phyloP scores from a whole-genome alignment of 306 rosid genomes.

The Citrullus amarus region DNA sequence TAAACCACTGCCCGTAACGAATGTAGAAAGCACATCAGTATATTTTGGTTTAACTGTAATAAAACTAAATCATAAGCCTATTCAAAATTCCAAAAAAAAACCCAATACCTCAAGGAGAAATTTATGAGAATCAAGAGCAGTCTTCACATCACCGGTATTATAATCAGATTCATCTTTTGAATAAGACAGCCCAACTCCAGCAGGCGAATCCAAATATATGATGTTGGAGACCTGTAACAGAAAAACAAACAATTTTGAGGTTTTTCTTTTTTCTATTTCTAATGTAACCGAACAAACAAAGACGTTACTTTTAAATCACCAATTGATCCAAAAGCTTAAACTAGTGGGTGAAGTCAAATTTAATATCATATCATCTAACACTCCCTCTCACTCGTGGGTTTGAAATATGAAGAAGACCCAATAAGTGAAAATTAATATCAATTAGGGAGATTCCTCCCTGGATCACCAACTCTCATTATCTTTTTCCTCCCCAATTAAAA shows the following conservation, averaged over 20 bases:
- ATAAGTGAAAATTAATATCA: no score
- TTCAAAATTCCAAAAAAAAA: not conserved
- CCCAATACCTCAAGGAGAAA: constrained; percentile 72
- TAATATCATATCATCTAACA: no score
- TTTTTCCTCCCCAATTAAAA: no score
- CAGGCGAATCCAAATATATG: constrained; percentile 92
- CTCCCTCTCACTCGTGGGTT: no score
- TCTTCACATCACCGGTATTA: constrained; percentile 59
- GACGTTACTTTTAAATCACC: no score
- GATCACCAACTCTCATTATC: no score
- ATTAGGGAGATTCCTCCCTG: no score
- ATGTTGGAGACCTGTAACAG: constrained; percentile 64
- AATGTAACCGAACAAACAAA: not conserved
- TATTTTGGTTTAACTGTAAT: not conserved
- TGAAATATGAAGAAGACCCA: no score
- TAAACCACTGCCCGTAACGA: constrained; percentile 61
- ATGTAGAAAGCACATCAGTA: not conserved
- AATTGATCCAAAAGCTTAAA: no score
- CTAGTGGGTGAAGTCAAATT: no score
- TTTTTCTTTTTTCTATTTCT: no score
- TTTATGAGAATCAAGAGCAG: constrained; percentile 65
- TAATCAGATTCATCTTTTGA: constrained; percentile 57
- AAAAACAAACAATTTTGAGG: constrained; percentile 9
- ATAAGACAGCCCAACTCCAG: constrained; percentile 89
- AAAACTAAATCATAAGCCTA: not conserved